These are phyloP conservation scores for Rosellinia necatrix DNA, from an alignment of 2,329 filamentous ascomycete genomes.

Conservation along the genomic window DNA sequence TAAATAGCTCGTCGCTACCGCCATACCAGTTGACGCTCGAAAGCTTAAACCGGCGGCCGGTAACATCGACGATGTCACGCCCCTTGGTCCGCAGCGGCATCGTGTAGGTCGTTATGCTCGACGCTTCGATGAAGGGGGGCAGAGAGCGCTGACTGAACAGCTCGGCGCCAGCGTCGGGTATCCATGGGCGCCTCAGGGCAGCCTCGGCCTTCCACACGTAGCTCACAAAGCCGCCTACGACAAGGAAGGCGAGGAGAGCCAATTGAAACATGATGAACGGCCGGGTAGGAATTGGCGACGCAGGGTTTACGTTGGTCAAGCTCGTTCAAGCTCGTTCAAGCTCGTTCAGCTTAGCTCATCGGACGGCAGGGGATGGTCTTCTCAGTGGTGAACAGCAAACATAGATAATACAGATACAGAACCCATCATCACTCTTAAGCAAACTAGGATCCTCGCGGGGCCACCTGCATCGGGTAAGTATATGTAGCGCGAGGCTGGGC, in stretches of 20 bases:
- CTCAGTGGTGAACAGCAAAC: slow-evolving; percentile 20
- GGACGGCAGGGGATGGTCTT: neutral
- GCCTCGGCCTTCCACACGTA: slow-evolving; percentile 53
- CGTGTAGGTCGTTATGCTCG: slow-evolving; percentile 52
- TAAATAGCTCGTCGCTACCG: slow-evolving; percentile 68
- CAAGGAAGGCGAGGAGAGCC: slow-evolving; percentile 43
- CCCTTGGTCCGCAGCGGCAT: slow-evolving; percentile 65
- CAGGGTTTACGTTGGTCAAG: neutral
- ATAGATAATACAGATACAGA: slow-evolving; percentile 11
- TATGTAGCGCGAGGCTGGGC: neutral
- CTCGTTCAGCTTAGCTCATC: slow-evolving; percentile 1
- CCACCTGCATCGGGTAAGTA: neutral
- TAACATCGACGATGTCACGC: slow-evolving; percentile 63
- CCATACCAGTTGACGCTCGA: slow-evolving; percentile 74
- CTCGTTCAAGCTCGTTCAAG: too few species aligned
- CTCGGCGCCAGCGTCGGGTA: slow-evolving; percentile 52
- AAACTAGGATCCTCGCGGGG: neutral
- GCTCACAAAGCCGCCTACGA: slow-evolving; percentile 47
- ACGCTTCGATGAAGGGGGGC: slow-evolving; percentile 48
- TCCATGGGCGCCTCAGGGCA: slow-evolving; percentile 51
- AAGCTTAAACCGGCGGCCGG: slow-evolving; percentile 63
- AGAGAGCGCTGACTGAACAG: slow-evolving; percentile 56
- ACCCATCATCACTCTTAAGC: slow-evolving; percentile 20
- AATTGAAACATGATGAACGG: slow-evolving; percentile 39
- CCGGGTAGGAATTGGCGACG: neutral